Evolutionary conservation across 2,329 filamentous ascomycete species (phyloP), one percentile per base, ranked within the genome.

Genomic region (Fusarium fujikuroi): DNA sequence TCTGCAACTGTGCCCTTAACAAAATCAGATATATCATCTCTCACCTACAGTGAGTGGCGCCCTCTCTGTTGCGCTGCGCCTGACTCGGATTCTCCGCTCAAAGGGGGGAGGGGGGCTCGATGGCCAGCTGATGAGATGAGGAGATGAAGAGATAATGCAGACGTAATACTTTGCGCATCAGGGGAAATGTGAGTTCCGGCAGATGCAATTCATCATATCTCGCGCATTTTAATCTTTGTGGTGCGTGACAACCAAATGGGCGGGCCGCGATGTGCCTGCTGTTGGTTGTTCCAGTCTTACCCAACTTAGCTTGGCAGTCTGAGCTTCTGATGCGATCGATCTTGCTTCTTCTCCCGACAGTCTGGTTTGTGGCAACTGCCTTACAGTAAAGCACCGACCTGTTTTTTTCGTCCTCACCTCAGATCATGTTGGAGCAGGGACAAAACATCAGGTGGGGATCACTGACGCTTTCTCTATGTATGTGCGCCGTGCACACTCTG

Each of bases 1-100:
- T 59, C 64, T 46, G 64, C 52, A 52, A 37, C 59, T 54, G 28
- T 37, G 34, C 40, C 44, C 64, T 66, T 56, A 37, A 58, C 25
- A 42, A 44, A 64, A 73, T 66, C 40, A 56, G 70, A 73, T 62
- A 69, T 47, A 73, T 73, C 70, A 73, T 49, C 70, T 70, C 52
- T 73, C 69, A 49, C 36, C 63, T 46, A 67, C 63, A 67, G 39
- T 34, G 47, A 16, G 50, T 69, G 59, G 65, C 59, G 65, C 39
- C 36, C 47, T 54, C 37, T 57, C 37, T 56, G 50, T 18, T 43
- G 32, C 36, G 42, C 52, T 46, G 60, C 40, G 52, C 52, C 60
- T 59, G 52, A 62, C 52, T 39, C 43, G 23, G 43, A 52, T 47
- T 42, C 50, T 64, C 50, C 66, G 44, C 65, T 65, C 53, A 28